Evolutionary conservation across 2,329 filamentous ascomycete genomes (phyloP), one percentile per base, ranked within the genome.

Genomic region (Monosporascus cannonballus): DNA sequence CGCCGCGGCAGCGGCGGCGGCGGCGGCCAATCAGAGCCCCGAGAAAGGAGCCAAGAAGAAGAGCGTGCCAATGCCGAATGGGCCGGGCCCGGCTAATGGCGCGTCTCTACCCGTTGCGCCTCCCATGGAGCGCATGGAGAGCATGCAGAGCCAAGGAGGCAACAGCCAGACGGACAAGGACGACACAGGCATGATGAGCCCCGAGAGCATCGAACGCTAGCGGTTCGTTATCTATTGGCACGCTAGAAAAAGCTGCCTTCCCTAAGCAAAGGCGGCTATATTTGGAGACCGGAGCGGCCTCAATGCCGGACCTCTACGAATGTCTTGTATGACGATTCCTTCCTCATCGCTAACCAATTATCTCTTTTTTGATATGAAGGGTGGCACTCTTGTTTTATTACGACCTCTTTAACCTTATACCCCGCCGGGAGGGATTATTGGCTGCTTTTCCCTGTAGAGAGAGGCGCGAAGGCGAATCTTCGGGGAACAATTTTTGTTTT

Each of bases 121-220:
- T 44, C 73, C 65, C 59, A 89, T 80, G 84, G 85, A 77, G 70
- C 78, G 73, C 57, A 74, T 71, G 56, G 79, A 76, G 61, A 86
- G 75, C 69, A 79, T 74, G 71, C 79, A 81, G 65, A 81, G 77
- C 56, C 74, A 78, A 62, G 77, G 74, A n/a, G 76, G 75, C 51
- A 73, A 83, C 61, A 85, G 79, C 56, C 83, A 84, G 66, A 86
- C 81, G 52, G 85, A 85, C 60, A 86, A 87, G 65, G 85, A 85
- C 52, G 83, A 83, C 50, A 83, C 84, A 34, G 86, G 86, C 20
- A 90, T 93, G 83, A 90, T 93, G 77, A 94, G 89, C 66, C 90
- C 90, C 4, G 85, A 93, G 72, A 91, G 89, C 68, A 83, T 90
- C 59, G 79, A 80, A 69, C 73, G 64, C 53, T 74, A 69, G 59